Conservation (phyloP, 345 rosid genomes). For the Eucalyptus regnans region DNA sequence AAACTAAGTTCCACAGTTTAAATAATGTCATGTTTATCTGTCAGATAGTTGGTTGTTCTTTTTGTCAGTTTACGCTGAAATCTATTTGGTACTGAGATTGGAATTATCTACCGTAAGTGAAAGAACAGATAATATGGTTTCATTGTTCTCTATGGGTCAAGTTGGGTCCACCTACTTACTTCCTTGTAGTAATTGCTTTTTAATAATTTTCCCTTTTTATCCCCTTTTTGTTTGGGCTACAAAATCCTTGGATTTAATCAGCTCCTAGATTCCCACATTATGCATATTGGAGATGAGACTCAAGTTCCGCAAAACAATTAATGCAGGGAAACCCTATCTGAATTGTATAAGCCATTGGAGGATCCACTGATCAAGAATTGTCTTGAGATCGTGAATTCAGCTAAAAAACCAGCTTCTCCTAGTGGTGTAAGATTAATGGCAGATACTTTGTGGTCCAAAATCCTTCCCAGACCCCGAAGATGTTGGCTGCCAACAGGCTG, state of each 20-base stretch:
- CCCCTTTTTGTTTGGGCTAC: neutral
- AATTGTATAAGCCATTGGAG: conserved; percentile 59
- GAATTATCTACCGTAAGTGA: neutral
- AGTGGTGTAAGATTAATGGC: conserved; percentile 9
- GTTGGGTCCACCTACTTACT: neutral
- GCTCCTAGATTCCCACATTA: neutral
- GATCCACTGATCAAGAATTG: conserved; percentile 69
- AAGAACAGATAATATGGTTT: neutral
- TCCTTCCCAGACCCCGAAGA: conserved; percentile 82
- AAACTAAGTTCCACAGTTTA: neutral
- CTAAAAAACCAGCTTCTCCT: conserved; percentile 19
- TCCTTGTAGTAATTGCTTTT: neutral
- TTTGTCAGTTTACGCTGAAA: neutral
- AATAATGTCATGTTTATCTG: neutral
- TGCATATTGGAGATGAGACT: neutral
- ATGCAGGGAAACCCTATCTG: conserved; percentile 46
- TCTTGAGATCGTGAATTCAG: conserved; percentile 51
- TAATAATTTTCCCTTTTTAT: neutral
- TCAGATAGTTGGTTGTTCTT: neutral
- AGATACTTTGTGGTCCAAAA: conserved; percentile 48
- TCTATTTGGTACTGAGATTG: neutral
- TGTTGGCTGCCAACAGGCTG: conserved; percentile 97
- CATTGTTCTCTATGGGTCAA: neutral
- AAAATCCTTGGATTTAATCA: neutral
- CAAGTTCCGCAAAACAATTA: neutral